Conservation (phyloP, 768 basidiomycete species). For the Tricholoma sp. region DNA sequence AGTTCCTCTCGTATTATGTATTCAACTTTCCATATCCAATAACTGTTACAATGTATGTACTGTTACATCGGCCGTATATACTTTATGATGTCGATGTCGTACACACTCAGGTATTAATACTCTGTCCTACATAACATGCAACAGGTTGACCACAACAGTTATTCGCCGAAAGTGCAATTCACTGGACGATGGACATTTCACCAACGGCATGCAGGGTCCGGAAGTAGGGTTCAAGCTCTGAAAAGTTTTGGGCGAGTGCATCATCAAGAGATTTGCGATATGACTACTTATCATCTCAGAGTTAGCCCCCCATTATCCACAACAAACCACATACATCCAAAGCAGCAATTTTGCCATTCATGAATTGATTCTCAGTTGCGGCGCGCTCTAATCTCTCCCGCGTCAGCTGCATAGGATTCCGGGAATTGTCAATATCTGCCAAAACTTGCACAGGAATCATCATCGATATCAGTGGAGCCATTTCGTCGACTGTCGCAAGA, state of each 20-base stretch:
- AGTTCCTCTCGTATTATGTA: no score
- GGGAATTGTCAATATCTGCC: constrained; percentile 72
- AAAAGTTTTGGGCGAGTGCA: constrained; percentile 67
- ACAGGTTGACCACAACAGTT: no score
- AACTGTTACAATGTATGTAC: no score
- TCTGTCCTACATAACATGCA: no score
- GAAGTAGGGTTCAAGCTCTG: constrained; percentile 47
- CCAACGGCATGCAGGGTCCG: neutral
- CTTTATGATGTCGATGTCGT: no score
- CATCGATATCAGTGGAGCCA: constrained; percentile 54
- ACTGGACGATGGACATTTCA: neutral
- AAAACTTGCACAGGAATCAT: constrained; percentile 75
- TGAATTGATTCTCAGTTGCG: constrained; percentile 87
- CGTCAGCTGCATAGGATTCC: constrained; percentile 80
- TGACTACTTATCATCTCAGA: constrained; percentile 38
- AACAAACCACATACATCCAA: constrained; percentile 49
- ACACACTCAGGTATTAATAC: no score
- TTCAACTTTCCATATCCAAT: no score
- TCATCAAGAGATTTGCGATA: constrained; percentile 66
- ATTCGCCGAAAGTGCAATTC: neutral
- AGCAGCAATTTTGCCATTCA: constrained; percentile 84
- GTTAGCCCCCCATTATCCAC: constrained; percentile 7
- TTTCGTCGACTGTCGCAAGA: constrained; percentile 61
- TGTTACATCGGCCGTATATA: no score
- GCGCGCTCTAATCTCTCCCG: constrained; percentile 76